These are phyloP conservation scores for Asclepias syriaca DNA, from an alignment of 257 asterid genomes.

Conservation along the genomic window DNA sequence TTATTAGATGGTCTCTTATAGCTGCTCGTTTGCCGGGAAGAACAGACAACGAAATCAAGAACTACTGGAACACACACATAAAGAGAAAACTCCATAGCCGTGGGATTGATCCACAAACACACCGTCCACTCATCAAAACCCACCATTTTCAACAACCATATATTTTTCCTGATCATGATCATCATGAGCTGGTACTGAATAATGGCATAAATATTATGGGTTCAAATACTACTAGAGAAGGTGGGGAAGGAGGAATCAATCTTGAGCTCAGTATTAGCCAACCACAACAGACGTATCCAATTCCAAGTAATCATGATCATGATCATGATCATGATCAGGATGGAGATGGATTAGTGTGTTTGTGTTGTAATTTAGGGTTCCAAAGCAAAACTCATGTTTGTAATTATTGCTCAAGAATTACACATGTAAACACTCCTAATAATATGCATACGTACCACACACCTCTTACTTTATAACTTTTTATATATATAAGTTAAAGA, in stretches of 20 bases:
- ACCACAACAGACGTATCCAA: conserved; percentile 7
- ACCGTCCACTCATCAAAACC: conserved; percentile 17
- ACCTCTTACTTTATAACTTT: conserved; percentile 22
- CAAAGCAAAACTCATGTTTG: conserved; percentile 17
- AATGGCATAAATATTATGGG: neutral
- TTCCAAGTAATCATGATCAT: neutral
- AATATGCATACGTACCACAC: conserved; percentile 23
- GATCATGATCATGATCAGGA: neutral
- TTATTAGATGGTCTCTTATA: conserved; percentile 40
- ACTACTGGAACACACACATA: conserved; percentile 48
- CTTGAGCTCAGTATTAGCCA: conserved; percentile 40
- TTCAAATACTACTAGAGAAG: no score
- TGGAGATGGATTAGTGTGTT: conserved; percentile 11
- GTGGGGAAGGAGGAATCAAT: conserved; percentile 14
- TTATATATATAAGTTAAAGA: no score
- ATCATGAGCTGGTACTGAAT: neutral
- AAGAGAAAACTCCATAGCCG: conserved; percentile 31
- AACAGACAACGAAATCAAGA: conserved; percentile 45
- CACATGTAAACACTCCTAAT: conserved; percentile 8
- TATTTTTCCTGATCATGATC: no score
- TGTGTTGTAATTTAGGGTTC: conserved; percentile 29
- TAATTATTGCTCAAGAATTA: conserved; percentile 17
- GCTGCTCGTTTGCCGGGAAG: conserved; percentile 41
- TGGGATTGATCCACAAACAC: conserved; percentile 38
- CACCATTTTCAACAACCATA: neutral